Evolutionary conservation across 495 filamentous ascomycete genomes (phyloP).

Genomic region (Parmelia sp.): DNA sequence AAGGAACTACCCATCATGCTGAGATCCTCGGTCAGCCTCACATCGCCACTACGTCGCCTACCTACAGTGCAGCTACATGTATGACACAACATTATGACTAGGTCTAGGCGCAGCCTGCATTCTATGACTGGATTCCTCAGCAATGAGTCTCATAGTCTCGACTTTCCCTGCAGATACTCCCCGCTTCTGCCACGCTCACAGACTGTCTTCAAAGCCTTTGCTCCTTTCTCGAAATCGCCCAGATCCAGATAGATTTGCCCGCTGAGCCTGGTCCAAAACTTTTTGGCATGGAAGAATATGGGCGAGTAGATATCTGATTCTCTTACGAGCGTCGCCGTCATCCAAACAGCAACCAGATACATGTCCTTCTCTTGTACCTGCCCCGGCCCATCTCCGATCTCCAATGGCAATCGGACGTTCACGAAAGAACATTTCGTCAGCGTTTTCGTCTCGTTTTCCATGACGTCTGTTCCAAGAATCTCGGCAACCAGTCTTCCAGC

Average conservation of each 20-base stretch:
- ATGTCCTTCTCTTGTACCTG: slow-evolving; percentile 30
- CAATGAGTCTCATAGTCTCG: not conserved
- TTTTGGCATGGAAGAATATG: slow-evolving; percentile 50
- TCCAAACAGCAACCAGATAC: slow-evolving; percentile 45
- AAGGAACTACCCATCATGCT: not conserved
- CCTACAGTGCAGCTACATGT: no score
- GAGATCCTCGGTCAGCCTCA: not conserved
- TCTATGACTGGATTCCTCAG: not conserved
- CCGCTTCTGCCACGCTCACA: slow-evolving; percentile 7
- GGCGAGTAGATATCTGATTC: slow-evolving; percentile 68
- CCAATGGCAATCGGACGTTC: slow-evolving; percentile 70
- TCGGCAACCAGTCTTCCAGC: slow-evolving; percentile 54
- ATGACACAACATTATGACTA: no score
- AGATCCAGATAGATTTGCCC: slow-evolving; percentile 74
- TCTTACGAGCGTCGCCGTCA: slow-evolving; percentile 42
- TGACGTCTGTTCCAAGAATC: slow-evolving; percentile 61
- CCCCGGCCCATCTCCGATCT: slow-evolving; percentile 27
- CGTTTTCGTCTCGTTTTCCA: slow-evolving; percentile 47
- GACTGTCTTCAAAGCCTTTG: not conserved
- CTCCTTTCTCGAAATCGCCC: slow-evolving; percentile 53
- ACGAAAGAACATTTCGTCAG: slow-evolving; percentile 50
- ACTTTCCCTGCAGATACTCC: slow-evolving; percentile 10
- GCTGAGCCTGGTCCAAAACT: slow-evolving; percentile 65
- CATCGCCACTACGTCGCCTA: not conserved
- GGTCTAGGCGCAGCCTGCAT: not conserved